These are phyloP conservation scores for Cucurbita pepo DNA, from an alignment of 306 rosid genomes.

Conservation along the genomic window DNA sequence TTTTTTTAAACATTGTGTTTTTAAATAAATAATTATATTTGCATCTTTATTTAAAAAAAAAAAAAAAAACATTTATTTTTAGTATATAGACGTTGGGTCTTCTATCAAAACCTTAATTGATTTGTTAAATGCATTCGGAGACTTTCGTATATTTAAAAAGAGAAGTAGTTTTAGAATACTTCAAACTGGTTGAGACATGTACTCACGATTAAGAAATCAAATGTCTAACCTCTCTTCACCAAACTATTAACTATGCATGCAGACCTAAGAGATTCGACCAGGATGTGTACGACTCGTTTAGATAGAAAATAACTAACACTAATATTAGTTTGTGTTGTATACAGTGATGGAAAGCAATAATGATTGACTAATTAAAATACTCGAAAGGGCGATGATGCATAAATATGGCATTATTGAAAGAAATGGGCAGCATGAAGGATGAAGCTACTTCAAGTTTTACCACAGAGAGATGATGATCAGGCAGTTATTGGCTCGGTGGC, in stretches of 20 bases:
- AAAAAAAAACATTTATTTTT: no score
- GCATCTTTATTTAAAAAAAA: no score
- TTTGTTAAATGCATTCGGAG: no score
- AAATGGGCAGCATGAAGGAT: background rate
- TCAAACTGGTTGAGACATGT: no score
- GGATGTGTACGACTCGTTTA: background rate
- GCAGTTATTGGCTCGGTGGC: slow-evolving; percentile 65
- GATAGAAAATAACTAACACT: background rate
- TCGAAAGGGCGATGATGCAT: background rate
- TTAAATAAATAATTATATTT: no score
- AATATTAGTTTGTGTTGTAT: background rate
- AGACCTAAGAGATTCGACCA: background rate
- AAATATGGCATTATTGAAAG: background rate
- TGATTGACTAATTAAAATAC: background rate
- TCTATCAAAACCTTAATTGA: no score
- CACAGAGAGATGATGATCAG: slow-evolving; percentile 10
- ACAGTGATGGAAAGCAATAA: background rate
- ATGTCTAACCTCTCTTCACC: background rate
- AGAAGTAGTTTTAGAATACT: no score
- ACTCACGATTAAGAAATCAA: background rate
- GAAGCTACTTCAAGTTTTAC: background rate
- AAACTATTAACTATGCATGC: background rate
- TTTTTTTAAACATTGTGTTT: no score
- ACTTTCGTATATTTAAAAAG: no score
- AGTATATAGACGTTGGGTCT: no score